A percentile compares a stretch with the other conserved stretches of the same genome.
phyloP scores from a whole-genome alignment of 148 eudicot genomes.

The Mesembryanthemum crystallinum region DNA sequence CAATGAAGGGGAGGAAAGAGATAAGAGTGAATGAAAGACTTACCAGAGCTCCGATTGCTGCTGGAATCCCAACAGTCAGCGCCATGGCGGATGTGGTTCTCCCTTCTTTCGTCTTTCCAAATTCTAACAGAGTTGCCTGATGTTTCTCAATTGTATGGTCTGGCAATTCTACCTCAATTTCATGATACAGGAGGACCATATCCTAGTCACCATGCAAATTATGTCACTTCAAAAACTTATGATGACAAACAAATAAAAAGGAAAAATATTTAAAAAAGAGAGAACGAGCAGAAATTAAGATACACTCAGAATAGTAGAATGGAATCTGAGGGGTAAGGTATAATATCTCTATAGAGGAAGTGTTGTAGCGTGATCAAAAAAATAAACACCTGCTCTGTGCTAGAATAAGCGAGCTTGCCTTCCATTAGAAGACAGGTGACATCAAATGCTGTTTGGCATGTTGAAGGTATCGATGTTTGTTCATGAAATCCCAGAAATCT shows the following conservation, averaged over 20 bases:
- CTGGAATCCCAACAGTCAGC: conserved; percentile 86
- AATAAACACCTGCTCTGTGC: conserved; percentile 60
- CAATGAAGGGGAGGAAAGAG: not conserved
- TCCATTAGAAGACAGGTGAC: conserved; percentile 86
- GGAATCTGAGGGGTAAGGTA: not conserved
- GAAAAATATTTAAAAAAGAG: too few relatives aligned
- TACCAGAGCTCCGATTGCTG: conserved; percentile 95
- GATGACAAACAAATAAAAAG: too few relatives aligned
- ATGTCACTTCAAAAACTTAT: conserved; percentile 1
- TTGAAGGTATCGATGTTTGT: conserved; percentile 51
- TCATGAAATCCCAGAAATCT: conserved; percentile 86
- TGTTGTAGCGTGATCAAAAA: not conserved
- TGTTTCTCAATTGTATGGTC: conserved; percentile 54
- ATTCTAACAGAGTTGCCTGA: conserved; percentile 72
- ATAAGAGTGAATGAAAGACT: not conserved
- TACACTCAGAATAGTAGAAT: not conserved
- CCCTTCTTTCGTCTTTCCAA: conserved; percentile 64
- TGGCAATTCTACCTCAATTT: conserved; percentile 74
- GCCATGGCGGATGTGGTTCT: conserved; percentile 85
- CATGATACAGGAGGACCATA: conserved; percentile 93
- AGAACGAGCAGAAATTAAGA: not conserved
- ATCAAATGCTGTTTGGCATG: conserved; percentile 78
- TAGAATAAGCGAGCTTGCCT: conserved; percentile 72
- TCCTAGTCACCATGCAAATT: conserved; percentile 42
- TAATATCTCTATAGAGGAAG: not conserved